Evolutionary conservation across 2,329 filamentous ascomycete genomes (phyloP).

Genomic region (Dactylellina sp.): DNA sequence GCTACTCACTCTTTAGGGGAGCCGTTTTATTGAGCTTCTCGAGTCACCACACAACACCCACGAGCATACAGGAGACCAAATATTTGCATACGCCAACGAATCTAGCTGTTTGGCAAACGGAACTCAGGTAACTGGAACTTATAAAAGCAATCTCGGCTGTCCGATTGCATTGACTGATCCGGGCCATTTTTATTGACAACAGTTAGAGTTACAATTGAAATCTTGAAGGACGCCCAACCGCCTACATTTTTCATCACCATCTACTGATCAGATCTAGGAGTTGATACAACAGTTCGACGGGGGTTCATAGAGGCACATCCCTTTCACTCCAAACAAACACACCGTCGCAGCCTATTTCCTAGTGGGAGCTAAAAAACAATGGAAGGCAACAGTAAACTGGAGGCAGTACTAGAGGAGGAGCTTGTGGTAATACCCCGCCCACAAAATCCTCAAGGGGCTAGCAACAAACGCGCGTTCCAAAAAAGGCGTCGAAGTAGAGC

Average conservation of each 20-base stretch:
- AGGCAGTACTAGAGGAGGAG: slow-evolving; percentile 52
- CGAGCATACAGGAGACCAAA: slow-evolving; percentile 19
- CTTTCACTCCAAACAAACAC: neutral
- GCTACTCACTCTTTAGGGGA: slow-evolving; percentile 1
- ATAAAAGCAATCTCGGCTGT: slow-evolving; percentile 10
- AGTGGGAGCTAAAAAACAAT: slow-evolving; percentile 23
- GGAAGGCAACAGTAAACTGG: slow-evolving; percentile 34
- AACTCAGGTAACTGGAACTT: neutral
- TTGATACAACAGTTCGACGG: neutral
- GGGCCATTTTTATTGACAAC: neutral
- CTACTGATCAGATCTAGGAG: too few relatives aligned
- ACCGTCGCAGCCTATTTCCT: neutral
- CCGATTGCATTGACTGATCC: slow-evolving; percentile 15
- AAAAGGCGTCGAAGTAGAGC: slow-evolving; percentile 60
- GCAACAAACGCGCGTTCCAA: slow-evolving; percentile 59
- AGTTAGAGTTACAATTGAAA: neutral
- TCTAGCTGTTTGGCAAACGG: slow-evolving; percentile 21
- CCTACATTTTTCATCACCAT: slow-evolving; percentile 3
- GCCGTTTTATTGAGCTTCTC: slow-evolving; percentile 21
- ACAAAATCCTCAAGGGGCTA: slow-evolving; percentile 35
- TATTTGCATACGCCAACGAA: slow-evolving; percentile 11
- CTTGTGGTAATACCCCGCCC: slow-evolving; percentile 56
- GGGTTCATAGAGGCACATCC: neutral
- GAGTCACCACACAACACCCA: slow-evolving; percentile 39
- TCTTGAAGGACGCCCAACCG: slow-evolving; percentile 8